phyloP scores from a whole-genome alignment of 352 stramenopile genomes.

The Lagenidium sp. region DNA sequence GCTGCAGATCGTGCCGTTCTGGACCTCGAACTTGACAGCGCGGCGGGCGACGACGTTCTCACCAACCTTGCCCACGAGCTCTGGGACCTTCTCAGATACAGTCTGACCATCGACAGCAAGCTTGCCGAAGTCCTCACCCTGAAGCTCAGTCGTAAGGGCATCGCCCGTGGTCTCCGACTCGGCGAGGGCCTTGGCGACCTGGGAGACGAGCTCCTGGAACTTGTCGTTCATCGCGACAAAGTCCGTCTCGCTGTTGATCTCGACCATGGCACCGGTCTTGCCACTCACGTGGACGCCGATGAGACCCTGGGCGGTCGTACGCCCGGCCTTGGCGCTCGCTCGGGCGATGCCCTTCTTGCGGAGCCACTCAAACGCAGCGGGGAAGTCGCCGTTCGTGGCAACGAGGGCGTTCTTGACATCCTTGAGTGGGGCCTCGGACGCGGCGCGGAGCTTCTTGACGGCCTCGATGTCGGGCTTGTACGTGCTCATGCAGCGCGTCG shows the following conservation, averaged over 20 bases:
- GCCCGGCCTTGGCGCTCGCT: slow-evolving; percentile 69
- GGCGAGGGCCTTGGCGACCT: slow-evolving; percentile 37
- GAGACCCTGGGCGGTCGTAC: slow-evolving; percentile 70
- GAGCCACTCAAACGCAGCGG: slow-evolving; percentile 81
- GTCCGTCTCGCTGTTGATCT: slow-evolving; percentile 94
- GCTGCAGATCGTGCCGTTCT: slow-evolving; percentile 66
- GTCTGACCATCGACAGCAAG: slow-evolving; percentile 46
- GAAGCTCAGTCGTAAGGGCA: slow-evolving; percentile 23
- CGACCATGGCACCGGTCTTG: slow-evolving; percentile 81
- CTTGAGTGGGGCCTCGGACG: slow-evolving; percentile 81
- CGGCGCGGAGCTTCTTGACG: slow-evolving; percentile 84
- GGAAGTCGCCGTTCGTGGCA: slow-evolving; percentile 72
- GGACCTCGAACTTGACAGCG: slow-evolving; percentile 55
- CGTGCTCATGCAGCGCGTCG: slow-evolving; percentile 40
- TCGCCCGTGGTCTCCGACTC: slow-evolving; percentile 9
- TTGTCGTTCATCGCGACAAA: slow-evolving; percentile 92
- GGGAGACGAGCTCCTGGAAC: slow-evolving; percentile 73
- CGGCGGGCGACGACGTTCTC: slow-evolving; percentile 83
- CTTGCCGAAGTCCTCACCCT: slow-evolving; percentile 26
- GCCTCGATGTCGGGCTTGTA: slow-evolving; percentile 77
- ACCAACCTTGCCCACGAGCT: slow-evolving; percentile 76
- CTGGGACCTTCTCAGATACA: slow-evolving; percentile 62
- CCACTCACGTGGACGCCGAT: slow-evolving; percentile 65
- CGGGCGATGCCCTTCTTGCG: slow-evolving; percentile 83
- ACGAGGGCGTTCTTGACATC: slow-evolving; percentile 87